Evolutionary conservation across 768 basidiomycete species (phyloP).

Genomic region (Auriculariales sp.): DNA sequence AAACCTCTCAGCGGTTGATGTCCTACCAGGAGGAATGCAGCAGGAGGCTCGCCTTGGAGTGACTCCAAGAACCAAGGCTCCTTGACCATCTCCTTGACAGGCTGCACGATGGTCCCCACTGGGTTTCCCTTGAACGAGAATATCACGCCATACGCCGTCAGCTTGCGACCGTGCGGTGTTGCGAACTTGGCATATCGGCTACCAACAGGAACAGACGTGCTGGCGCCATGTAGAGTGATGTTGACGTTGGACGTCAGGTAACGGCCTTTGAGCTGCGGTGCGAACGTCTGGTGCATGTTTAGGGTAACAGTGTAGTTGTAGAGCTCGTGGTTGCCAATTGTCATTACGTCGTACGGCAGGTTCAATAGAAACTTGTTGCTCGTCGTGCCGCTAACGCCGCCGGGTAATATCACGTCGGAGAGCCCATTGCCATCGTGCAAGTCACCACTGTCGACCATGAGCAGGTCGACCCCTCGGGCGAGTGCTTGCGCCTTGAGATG

Average conservation of each 20-base stretch:
- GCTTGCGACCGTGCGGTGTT: conserved; percentile 53
- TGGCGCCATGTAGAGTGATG: conserved; percentile 45
- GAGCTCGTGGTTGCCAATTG: conserved; percentile 87
- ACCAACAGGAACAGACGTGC: conserved; percentile 15
- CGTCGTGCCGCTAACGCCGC: conserved; percentile 27
- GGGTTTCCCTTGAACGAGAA: conserved; percentile 59
- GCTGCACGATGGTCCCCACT: conserved; percentile 39
- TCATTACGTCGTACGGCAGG: conserved; percentile 68
- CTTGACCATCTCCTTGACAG: conserved; percentile 59
- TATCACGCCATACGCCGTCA: conserved; percentile 71
- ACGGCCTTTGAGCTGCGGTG: conserved; percentile 46
- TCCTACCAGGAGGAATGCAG: conserved; percentile 63
- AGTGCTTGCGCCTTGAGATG: conserved; percentile 68
- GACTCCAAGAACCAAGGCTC: conserved; percentile 39
- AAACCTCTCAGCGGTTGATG: conserved; percentile 84
- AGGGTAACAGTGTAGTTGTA: conserved; percentile 52
- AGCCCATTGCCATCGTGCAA: conserved; percentile 69
- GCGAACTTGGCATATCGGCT: conserved; percentile 58
- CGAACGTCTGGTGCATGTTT: conserved; percentile 63
- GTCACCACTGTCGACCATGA: conserved; percentile 74
- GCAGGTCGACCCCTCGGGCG: conserved; percentile 60
- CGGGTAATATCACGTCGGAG: conserved; percentile 57
- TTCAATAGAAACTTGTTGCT: conserved; percentile 60
- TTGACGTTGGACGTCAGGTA: conserved; percentile 81
- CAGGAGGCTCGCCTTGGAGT: conserved; percentile 48